Evolutionary conservation across 495 filamentous ascomycete species (phyloP).

Genomic region (Parathielavia hyrcaniae): DNA sequence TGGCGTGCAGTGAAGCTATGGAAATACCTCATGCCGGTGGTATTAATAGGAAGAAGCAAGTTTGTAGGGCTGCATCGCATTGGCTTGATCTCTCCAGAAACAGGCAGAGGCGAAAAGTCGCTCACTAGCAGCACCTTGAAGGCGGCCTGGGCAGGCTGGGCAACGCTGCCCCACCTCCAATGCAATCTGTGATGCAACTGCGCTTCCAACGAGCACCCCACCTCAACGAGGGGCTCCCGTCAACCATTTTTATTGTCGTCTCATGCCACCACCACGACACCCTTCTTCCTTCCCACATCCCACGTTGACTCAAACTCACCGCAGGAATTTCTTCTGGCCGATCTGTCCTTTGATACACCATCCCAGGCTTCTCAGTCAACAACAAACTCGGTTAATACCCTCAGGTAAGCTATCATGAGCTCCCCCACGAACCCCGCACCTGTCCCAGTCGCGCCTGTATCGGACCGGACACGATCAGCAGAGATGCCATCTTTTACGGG

Average conservation of each 20-base stretch:
- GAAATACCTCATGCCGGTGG: conserved; percentile 2
- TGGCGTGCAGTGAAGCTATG: conserved; percentile 3
- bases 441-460: conserved; percentile 27
- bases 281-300: conserved; percentile 15
- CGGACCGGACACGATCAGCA: conserved; percentile 22
- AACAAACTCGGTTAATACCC: neutral
- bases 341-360: conserved; percentile 2
- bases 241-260: conserved; percentile 35
- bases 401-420: conserved; percentile 22
- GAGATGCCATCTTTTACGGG: conserved; percentile 4
- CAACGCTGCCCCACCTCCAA: conserved; percentile 16
- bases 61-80: neutral
- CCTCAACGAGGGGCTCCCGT: conserved; percentile 22
- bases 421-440: conserved; percentile 29
- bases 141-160: too few relatives aligned
- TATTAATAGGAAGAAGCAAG: neutral
- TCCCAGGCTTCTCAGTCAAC: neutral
- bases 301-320: conserved; percentile 5
- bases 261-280: conserved; percentile 30
- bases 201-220: conserved; percentile 26
- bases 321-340: conserved; percentile 2
- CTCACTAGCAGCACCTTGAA: conserved; percentile 23
- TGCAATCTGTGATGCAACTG: conserved; percentile 28
- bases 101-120: conserved; percentile 17
- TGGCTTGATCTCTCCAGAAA: neutral